A percentile compares a stretch with the other conserved stretches of the same genome.
These are phyloP conservation scores for Taphrina deformans DNA, from an alignment of 1,139 yeast genomes.

Conservation along the genomic window DNA sequence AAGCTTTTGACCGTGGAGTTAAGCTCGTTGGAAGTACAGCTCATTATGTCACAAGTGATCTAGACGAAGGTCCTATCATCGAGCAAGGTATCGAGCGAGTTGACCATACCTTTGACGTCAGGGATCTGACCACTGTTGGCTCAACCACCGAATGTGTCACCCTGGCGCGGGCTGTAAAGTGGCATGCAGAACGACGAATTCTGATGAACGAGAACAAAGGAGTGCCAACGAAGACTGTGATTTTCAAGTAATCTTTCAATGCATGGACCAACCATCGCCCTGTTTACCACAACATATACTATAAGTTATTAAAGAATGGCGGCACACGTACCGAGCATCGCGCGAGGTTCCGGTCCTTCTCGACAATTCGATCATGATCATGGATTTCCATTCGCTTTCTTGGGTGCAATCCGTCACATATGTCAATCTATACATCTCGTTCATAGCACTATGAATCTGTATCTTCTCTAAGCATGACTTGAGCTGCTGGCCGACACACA, in stretches of 20 bases:
- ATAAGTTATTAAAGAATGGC: too few species aligned
- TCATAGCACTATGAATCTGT: too few species aligned
- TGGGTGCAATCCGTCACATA: too few species aligned
- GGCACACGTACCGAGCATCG: too few species aligned
- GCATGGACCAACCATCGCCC: too few species aligned
- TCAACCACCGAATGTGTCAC: constrained; percentile 29
- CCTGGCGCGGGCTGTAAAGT: constrained; percentile 27
- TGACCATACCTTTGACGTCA: constrained; percentile 25
- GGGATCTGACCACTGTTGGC: constrained; percentile 28
- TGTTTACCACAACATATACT: too few species aligned
- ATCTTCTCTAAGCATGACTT: too few species aligned
- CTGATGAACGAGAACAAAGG: constrained; percentile 27
- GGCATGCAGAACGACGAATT: constrained; percentile 29
- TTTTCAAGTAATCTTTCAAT: constrained; percentile 3
- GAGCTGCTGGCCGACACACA: too few species aligned
- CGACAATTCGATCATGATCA: too few species aligned
- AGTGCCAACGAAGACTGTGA: constrained; percentile 28
- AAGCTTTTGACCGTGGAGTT: constrained; percentile 31
- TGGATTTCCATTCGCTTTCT: too few species aligned
- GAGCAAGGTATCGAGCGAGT: constrained; percentile 32
- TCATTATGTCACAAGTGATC: constrained; percentile 26
- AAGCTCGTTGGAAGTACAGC: constrained; percentile 31
- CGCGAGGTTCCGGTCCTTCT: too few species aligned
- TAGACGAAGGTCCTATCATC: constrained; percentile 32
- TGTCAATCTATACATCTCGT: too few species aligned